Evolutionary conservation across 169 alveolate species (phyloP).

Genomic region (Plasmodium gallinaceum): DNA sequence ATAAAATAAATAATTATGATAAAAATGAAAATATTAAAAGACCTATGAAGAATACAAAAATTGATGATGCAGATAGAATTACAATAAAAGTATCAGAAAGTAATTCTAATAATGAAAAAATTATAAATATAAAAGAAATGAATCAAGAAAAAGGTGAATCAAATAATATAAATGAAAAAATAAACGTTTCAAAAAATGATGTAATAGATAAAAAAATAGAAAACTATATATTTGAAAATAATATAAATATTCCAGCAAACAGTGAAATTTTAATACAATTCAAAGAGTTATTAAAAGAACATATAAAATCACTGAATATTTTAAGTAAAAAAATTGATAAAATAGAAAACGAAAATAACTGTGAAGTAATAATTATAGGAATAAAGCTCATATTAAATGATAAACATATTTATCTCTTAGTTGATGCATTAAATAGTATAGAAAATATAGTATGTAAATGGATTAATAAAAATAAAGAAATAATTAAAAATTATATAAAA

Average conservation of each 20-base stretch:
- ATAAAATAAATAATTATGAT: not conserved
- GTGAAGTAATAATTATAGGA: conserved; percentile 56
- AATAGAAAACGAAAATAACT: conserved; percentile 6
- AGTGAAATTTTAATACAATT: not conserved
- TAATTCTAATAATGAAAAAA: too few species aligned
- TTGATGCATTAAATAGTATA: conserved; percentile 51
- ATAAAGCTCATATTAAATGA: conserved; percentile 17
- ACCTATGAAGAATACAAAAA: too few species aligned
- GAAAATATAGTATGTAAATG: conserved; percentile 37
- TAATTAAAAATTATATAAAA: conserved; percentile 12
- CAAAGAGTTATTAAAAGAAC: conserved; percentile 9
- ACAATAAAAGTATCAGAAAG: too few species aligned
- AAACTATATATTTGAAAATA: not conserved
- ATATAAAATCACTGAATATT: conserved; percentile 34
- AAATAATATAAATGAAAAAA: not conserved
- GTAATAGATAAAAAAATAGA: not conserved
- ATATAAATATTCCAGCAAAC: not conserved
- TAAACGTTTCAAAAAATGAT: not conserved
- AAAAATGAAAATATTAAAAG: too few species aligned
- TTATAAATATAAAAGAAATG: too few species aligned
- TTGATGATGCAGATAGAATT: too few species aligned
- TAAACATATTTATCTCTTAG: conserved; percentile 14
- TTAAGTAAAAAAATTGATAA: conserved; percentile 16
- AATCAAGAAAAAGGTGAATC: too few species aligned
- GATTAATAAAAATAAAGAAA: conserved; percentile 13